Conservation (phyloP, 257 asterid genomes). For the Petrea volubilis region DNA sequence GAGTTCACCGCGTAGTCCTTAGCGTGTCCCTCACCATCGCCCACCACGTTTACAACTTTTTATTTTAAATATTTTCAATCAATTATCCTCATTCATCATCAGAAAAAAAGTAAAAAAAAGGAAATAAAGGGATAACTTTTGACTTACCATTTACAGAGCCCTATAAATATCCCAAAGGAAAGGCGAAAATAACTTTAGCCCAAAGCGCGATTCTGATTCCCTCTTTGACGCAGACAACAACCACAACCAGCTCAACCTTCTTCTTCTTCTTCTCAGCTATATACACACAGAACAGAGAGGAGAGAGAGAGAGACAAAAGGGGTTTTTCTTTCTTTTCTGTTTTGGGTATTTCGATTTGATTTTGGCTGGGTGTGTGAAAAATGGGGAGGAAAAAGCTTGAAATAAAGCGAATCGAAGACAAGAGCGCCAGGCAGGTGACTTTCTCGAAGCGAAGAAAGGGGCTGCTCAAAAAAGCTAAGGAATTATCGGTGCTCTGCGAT, state of each 20-base stretch:
- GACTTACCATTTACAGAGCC: background rate
- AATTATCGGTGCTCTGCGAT: slow-evolving; percentile 54
- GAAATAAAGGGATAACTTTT: background rate
- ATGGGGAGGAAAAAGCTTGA: slow-evolving; percentile 54
- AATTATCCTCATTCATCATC: background rate
- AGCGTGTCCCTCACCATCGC: background rate
- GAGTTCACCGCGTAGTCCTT: background rate
- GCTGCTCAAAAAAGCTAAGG: slow-evolving; percentile 52
- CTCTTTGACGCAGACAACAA: background rate
- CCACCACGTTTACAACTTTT: background rate
- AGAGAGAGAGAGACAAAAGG: background rate
- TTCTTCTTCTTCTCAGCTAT: background rate
- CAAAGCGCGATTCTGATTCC: background rate
- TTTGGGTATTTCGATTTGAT: background rate
- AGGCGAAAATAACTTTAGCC: background rate
- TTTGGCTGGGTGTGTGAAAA: background rate
- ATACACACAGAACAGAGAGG: background rate
- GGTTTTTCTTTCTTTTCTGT: background rate
- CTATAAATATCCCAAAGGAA: background rate
- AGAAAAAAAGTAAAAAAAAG: background rate
- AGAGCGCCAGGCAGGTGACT: slow-evolving; percentile 45
- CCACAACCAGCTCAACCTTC: background rate
- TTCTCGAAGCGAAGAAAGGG: slow-evolving; percentile 51
- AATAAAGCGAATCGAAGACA: slow-evolving; percentile 49
- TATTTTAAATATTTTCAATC: background rate